Base-by-base conservation (phyloP, 306 rosid species). In the Mucuna pruriens region DNA sequence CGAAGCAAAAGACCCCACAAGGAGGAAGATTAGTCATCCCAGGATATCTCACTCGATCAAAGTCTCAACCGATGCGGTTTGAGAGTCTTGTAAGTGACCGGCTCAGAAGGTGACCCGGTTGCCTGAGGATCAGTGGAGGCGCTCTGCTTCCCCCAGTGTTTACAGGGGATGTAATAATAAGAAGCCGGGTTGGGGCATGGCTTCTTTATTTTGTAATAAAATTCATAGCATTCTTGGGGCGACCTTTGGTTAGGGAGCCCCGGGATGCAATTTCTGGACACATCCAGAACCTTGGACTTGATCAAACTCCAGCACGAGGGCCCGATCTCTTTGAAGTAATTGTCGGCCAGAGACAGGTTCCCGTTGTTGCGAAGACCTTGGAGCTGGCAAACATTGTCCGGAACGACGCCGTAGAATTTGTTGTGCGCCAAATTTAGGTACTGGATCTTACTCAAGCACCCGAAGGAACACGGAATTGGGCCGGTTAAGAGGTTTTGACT, bases 381-480 rank as follows among this genome's bases (percentile, higher is more conserved):
- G 9, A 95, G 75, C 65, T 16, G 20, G 40, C 99, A 95, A 5
- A 95, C 80, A 16, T 25, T 29, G 52, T 95, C 98, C 1, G 97
- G 99, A 5, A 95, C 88, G 0, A 58, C 0, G 1, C 92, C 96
- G 4, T 82, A 93, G 9, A 95, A 70, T 15, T 64, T 10, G 74
- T 95, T 95, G 0, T 8, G 5, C 0, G 87, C 89, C 23, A 95
- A 52, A 34, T 84, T 85, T 11, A 95, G 67, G 6, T 29, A 62
- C 76, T 44, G 85, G 4, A 88, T 86, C 2, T 65, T 89, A 1
- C 52, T 65, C 40, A 95, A 79, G 80, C 99, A 93, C 1, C 71
- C 93, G 16, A 95, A 91, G 0, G 99, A 93, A 4, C 26, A 7
- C 0, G 99, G 98, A 2, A 95, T 91, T 1, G 98, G 98, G 0